Base-by-base conservation (phyloP, 192 early-diverging fungal species). In the Allomyces macrogynus region DNA sequence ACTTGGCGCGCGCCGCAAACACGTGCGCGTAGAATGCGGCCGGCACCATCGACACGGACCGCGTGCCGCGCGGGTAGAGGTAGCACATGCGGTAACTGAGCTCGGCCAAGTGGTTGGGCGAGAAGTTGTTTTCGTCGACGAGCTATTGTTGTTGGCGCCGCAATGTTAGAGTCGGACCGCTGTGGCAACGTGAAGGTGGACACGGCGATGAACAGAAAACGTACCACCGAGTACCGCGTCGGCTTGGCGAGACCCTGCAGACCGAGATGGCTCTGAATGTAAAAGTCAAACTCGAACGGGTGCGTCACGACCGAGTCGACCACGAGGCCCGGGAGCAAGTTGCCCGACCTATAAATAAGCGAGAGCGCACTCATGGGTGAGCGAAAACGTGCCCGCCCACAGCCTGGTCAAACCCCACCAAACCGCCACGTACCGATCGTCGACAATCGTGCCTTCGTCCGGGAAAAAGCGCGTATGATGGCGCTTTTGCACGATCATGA, bases 221-320 rank as follows among this genome's bases (percentile, higher is more conserved):
- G 66, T 16, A 80, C 64, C 12, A 76, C 75, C 42, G 77, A 71
- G 67, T 79, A 79, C 32, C 80, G 77, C 9, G 73, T 67, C 7
- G 78, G 66, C 23, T 68, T 66, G 32, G 74, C 76, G 4, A 73
- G 76, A 1, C 75, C 75, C 43, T 76, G 69, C 44, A 76, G 67
- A 3, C 73, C 73, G 24, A 67, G 64, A 26, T 76, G 75, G 49
- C 49, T 57, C 49, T 57, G 49, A 5, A 57, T 57, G 65, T 85
- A 89, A 67, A 97, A 97, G 65, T 97, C 90, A 66, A 85, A 88
- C 54, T 90, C 83, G 24, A 75, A 76, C 0, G 92, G 92, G 73
- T 93, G 88, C 1, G 80, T 81, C 64, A 94, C 75, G 1, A 65
- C 71, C 23, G 75, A 74, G 63, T 90, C 89, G 23, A 93, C 72